phyloP scores from a whole-genome alignment of 805 yeast species.

The Starmerella stellata region DNA sequence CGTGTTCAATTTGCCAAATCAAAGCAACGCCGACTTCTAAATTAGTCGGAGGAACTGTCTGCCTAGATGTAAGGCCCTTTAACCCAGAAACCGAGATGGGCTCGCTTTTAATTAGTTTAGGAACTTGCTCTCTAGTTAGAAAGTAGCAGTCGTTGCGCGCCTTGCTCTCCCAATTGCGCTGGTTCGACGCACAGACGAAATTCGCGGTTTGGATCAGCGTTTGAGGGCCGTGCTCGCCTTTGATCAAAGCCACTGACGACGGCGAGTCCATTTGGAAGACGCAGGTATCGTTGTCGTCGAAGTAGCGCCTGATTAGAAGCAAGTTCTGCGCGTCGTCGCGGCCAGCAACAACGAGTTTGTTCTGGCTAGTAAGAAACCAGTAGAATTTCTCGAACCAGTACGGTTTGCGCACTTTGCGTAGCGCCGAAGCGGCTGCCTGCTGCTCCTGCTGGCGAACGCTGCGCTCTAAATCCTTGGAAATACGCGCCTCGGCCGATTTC shows the following conservation, averaged over 20 bases:
- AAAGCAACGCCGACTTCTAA: conserved; percentile 80
- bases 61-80: conserved; percentile 34
- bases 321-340: conserved; percentile 66
- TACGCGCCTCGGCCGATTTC: conserved; percentile 63
- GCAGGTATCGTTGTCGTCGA: conserved; percentile 42
- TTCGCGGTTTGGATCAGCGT: conserved; percentile 81
- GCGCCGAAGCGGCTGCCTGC: conserved; percentile 21
- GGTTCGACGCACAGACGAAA: conserved; percentile 53
- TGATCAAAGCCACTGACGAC: background rate
- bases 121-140: conserved; percentile 48
- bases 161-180: conserved; percentile 75
- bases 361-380: conserved; percentile 79
- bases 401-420: conserved; percentile 49
- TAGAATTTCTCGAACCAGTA: conserved; percentile 85
- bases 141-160: conserved; percentile 72
- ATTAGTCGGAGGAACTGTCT: conserved; percentile 51
- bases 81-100: conserved; percentile 46
- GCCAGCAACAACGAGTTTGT: conserved; percentile 72
- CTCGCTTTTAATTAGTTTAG: conserved; percentile 39
- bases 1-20: conserved; percentile 50
- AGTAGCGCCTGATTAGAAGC: conserved; percentile 58
- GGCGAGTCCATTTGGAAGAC: background rate
- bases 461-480: conserved; percentile 50
- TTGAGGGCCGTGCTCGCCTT: conserved; percentile 31
- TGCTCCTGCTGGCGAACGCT: conserved; percentile 38